A percentile compares a stretch with the other conserved stretches of the same genome.
Conservation (phyloP, 495 filamentous ascomycete species). For the Parmelia sp. region DNA sequence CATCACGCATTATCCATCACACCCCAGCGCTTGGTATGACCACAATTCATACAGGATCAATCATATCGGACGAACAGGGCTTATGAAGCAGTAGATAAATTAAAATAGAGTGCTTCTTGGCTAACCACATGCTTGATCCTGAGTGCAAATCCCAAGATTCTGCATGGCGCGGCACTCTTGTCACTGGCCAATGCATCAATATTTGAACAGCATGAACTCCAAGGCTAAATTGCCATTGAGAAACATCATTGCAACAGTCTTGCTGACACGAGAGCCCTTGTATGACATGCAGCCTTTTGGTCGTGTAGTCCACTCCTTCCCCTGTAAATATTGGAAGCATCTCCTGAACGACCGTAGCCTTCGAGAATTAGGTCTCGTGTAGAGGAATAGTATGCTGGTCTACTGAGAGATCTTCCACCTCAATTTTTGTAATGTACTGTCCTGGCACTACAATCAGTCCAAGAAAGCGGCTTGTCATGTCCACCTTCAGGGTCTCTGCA, state of each 20-base stretch:
- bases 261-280: background rate
- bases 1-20: background rate
- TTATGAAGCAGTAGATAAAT: too few species aligned
- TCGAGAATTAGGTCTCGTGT: background rate
- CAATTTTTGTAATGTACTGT: conserved; percentile 76
- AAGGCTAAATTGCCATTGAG: background rate
- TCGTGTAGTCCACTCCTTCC: background rate
- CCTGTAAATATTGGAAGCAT: background rate
- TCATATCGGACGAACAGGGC: background rate
- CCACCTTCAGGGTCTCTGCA: conserved; percentile 44
- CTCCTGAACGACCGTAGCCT: background rate
- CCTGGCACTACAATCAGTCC: conserved; percentile 90
- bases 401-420: conserved; percentile 57
- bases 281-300: background rate
- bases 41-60: background rate
- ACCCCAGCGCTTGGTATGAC: background rate
- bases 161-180: background rate
- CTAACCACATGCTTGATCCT: background rate
- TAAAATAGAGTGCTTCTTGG: too few species aligned
- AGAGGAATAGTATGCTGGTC: background rate
- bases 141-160: background rate
- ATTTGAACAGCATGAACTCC: background rate
- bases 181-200: background rate
- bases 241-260: background rate
- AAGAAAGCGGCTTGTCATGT: conserved; percentile 78